These are phyloP conservation scores for Iberis pinnata DNA, from an alignment of 345 rosid species.

Conservation along the genomic window DNA sequence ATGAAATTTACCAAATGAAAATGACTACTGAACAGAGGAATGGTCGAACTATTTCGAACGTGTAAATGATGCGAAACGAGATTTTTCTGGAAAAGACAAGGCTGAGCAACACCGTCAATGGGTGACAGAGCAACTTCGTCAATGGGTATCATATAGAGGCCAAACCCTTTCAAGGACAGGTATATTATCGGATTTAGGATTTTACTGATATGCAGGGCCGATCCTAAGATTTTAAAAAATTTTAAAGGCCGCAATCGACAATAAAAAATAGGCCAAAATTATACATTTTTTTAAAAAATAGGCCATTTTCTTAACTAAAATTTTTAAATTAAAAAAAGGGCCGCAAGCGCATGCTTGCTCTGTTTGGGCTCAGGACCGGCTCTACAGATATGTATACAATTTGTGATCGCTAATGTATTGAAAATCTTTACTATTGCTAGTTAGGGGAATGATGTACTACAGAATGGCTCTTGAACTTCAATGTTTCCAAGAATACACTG, in stretches of 20 bases:
- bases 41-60: conserved; percentile 78
- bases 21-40: conserved; percentile 53
- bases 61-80: conserved; percentile 30
- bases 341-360: too few relatives aligned
- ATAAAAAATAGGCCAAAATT: too few relatives aligned
- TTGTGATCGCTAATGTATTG: background rate
- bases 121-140: conserved; percentile 47
- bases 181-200: conserved; percentile 16
- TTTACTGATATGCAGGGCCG: too few relatives aligned
- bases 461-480: conserved; percentile 71
- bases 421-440: conserved; percentile 37
- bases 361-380: too few relatives aligned
- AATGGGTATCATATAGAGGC: conserved; percentile 88
- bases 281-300: too few relatives aligned
- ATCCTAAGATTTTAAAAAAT: too few relatives aligned
- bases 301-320: too few relatives aligned
- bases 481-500: conserved; percentile 55
- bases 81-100: conserved; percentile 21
- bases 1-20: conserved; percentile 16
- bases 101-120: too few relatives aligned
- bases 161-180: conserved; percentile 98
- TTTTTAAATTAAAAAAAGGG: too few relatives aligned
- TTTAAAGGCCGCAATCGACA: too few relatives aligned
- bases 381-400: conserved; percentile 1
- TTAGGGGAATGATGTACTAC: conserved; percentile 99